A percentile compares a stretch with the other conserved stretches of the same genome.
These are phyloP conservation scores for Aspergillus uvarum DNA, from an alignment of 2,329 filamentous ascomycete species.

Conservation along the genomic window DNA sequence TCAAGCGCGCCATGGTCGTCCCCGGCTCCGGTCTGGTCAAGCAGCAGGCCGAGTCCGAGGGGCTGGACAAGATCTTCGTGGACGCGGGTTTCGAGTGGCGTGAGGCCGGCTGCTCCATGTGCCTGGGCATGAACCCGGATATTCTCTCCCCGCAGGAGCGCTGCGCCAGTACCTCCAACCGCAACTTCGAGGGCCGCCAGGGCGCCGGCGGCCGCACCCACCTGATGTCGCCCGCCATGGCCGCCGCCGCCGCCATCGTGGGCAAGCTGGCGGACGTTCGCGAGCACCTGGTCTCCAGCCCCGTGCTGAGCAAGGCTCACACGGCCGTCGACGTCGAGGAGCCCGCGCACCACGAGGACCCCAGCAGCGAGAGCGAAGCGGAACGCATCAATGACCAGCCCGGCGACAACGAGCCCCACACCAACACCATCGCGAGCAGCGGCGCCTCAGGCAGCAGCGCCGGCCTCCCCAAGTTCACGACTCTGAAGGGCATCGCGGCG, in stretches of 20 bases:
- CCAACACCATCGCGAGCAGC: slow-evolving; percentile 54
- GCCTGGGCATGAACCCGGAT: slow-evolving; percentile 98
- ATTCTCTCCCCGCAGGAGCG: slow-evolving; percentile 89
- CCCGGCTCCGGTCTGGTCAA: slow-evolving; percentile 95
- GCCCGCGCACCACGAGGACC: slow-evolving; percentile 56
- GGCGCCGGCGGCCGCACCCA: slow-evolving; percentile 89
- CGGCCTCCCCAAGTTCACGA: slow-evolving; percentile 80
- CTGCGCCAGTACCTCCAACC: slow-evolving; percentile 93
- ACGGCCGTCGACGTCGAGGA: slow-evolving; percentile 58
- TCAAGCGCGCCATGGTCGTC: slow-evolving; percentile 94
- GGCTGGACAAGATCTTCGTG: slow-evolving; percentile 85
- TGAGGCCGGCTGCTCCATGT: slow-evolving; percentile 98
- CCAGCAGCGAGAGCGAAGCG: slow-evolving; percentile 61
- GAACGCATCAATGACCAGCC: slow-evolving; percentile 63
- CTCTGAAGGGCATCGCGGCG: slow-evolving; percentile 82
- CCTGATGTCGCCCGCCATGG: slow-evolving; percentile 96
- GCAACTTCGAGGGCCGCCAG: slow-evolving; percentile 96
- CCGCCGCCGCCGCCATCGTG: slow-evolving; percentile 82
- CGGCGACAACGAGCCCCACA: slow-evolving; percentile 63
- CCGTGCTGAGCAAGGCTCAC: slow-evolving; percentile 51
- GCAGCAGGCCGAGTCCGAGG: slow-evolving; percentile 84
- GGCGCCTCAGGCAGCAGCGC: slow-evolving; percentile 43
- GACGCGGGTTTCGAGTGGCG: slow-evolving; percentile 97
- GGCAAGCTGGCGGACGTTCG: slow-evolving; percentile 92
- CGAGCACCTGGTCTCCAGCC: slow-evolving; percentile 61